These are phyloP conservation scores for Xerocomus potaroensis DNA, from an alignment of 768 basidiomycete species.

Conservation along the genomic window DNA sequence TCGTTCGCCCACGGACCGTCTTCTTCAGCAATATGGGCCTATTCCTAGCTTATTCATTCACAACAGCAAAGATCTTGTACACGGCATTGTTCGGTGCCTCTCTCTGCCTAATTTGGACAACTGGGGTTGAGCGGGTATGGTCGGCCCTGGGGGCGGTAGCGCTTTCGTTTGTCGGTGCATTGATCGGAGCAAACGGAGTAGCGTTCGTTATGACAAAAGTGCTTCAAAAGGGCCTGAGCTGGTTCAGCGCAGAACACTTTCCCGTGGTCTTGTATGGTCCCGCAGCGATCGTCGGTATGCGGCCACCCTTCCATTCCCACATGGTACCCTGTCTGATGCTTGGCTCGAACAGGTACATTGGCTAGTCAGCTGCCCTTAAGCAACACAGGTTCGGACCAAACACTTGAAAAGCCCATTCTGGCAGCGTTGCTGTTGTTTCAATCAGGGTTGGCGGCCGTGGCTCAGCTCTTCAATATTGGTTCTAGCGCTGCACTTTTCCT, in stretches of 20 bases:
- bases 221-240: slow-evolving; percentile 71
- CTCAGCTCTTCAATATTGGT: slow-evolving; percentile 69
- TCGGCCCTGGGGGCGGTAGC: slow-evolving; percentile 46
- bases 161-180: slow-evolving; percentile 49
- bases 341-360: slow-evolving; percentile 47
- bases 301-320: neutral
- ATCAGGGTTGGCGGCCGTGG: slow-evolving; percentile 45
- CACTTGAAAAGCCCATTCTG: slow-evolving; percentile 59
- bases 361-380: slow-evolving; percentile 56
- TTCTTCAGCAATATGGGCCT: slow-evolving; percentile 71
- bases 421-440: slow-evolving; percentile 60
- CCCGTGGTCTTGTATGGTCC: slow-evolving; percentile 71
- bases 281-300: slow-evolving; percentile 64
- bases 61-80: slow-evolving; percentile 65
- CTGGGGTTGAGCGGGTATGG: slow-evolving; percentile 28
- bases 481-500: slow-evolving; percentile 76
- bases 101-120: slow-evolving; percentile 38
- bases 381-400: slow-evolving; percentile 16
- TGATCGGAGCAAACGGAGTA: slow-evolving; percentile 63
- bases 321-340: neutral
- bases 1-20: slow-evolving; percentile 56
- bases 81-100: slow-evolving; percentile 44
- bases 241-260: slow-evolving; percentile 73
- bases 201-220: slow-evolving; percentile 64
- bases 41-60: slow-evolving; percentile 73